A percentile compares a stretch with the other conserved stretches of the same genome.
Evolutionary conservation across 2,329 filamentous ascomycete species (phyloP).

Genomic region (Chalaropsis thielavioides): DNA sequence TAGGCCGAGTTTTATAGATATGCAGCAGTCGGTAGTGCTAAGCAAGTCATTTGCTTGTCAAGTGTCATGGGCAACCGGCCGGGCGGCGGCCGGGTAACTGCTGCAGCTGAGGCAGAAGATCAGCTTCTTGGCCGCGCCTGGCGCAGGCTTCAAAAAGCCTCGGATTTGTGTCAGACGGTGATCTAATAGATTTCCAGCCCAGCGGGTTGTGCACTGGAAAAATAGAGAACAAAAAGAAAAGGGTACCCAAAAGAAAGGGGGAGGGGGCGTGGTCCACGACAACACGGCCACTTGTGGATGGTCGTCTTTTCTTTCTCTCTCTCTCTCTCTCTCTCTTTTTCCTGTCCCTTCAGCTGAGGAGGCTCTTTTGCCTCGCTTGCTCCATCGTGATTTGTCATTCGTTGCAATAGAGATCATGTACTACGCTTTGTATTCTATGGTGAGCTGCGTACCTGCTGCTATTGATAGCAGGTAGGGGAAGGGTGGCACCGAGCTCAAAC

Average conservation of each 20-base stretch:
- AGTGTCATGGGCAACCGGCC: background rate
- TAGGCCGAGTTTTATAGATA: background rate
- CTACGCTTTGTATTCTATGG: too few species aligned
- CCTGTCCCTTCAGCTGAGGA: background rate
- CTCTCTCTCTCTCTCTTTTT: background rate
- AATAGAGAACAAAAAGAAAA: background rate
- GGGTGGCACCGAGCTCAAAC: background rate
- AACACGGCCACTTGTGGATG: background rate
- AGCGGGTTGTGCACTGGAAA: background rate
- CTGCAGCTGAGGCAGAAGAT: background rate
- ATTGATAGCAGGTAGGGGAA: too few species aligned
- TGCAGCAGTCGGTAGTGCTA: background rate
- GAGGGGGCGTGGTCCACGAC: background rate
- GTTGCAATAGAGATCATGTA: background rate
- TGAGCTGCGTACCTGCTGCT: too few species aligned
- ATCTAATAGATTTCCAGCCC: too few species aligned
- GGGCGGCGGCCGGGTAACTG: background rate
- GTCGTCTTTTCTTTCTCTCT: background rate
- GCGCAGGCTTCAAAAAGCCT: background rate
- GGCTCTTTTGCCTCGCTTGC: background rate
- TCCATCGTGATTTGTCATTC: constrained; percentile 3
- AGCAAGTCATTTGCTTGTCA: background rate
- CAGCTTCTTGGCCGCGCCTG: background rate
- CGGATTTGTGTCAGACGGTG: too few species aligned
- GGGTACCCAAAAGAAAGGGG: background rate